Conservation (phyloP, 306 rosid genomes). For the Trifolium dubium region DNA sequence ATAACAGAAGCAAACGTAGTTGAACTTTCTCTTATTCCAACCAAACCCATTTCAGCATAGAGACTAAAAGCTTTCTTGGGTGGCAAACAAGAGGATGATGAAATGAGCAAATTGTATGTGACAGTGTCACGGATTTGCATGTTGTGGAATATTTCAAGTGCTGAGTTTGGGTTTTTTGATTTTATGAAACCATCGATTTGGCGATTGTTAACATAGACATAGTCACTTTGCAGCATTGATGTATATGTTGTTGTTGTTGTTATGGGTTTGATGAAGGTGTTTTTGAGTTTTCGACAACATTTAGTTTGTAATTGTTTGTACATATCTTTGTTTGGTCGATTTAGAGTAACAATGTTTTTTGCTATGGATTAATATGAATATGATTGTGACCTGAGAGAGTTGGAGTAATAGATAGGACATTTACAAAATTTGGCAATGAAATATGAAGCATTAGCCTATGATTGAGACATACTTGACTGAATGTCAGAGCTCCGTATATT, state of each 20-base stretch:
- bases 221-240: constrained; percentile 17
- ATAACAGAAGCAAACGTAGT: constrained; percentile 65
- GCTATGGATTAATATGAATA: too few relatives aligned
- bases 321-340: not conserved
- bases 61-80: constrained; percentile 53
- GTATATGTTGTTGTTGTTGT: not conserved
- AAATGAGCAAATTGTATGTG: constrained; percentile 73
- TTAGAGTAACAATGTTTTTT: too few relatives aligned
- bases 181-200: constrained; percentile 48
- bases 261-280: not conserved
- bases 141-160: constrained; percentile 59
- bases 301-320: not conserved
- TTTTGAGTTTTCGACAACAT: not conserved
- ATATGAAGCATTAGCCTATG: too few relatives aligned
- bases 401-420: too few relatives aligned
- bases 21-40: constrained; percentile 59
- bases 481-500: too few relatives aligned
- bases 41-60: constrained; percentile 62
- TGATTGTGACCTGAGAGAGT: too few relatives aligned
- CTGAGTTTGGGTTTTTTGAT: constrained; percentile 50
- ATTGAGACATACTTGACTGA: too few relatives aligned
- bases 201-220: constrained; percentile 57
- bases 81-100: constrained; percentile 56
- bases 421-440: too few relatives aligned
- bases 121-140: constrained; percentile 66